Evolutionary conservation across 2,329 filamentous ascomycete genomes (phyloP).

Genomic region (Ophiosphaerella narmari): DNA sequence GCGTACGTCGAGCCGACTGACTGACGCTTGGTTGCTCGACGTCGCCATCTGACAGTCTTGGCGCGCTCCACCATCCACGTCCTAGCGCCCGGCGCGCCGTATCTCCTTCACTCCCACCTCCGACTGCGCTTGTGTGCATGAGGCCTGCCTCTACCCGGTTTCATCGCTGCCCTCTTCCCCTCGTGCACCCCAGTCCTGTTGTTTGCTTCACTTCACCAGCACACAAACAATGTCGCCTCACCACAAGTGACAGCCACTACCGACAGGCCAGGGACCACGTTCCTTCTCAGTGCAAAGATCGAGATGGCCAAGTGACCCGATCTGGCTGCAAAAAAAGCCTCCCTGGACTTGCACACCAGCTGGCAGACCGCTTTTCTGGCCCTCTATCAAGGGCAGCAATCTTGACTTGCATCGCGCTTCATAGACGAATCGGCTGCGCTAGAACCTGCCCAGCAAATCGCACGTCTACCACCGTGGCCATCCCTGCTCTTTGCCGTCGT

Average conservation of each 20-base stretch:
- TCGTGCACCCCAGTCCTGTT: slow-evolving; percentile 3
- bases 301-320: background rate
- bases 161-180: no score
- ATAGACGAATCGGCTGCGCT: slow-evolving; percentile 14
- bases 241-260: background rate
- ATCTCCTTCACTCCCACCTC: no score
- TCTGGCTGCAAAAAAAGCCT: background rate
- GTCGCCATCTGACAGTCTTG: no score
- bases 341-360: slow-evolving; percentile 5
- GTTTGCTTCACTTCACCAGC: slow-evolving; percentile 28
- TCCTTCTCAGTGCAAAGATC: background rate
- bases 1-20: no score
- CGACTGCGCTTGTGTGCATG: no score
- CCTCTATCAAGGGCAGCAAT: slow-evolving; percentile 15
- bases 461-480: slow-evolving; percentile 5
- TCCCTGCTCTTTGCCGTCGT: slow-evolving; percentile 23
- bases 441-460: slow-evolving; percentile 20
- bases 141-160: background rate
- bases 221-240: slow-evolving; percentile 20
- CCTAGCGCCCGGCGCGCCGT: no score
- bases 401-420: slow-evolving; percentile 11
- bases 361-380: slow-evolving; percentile 37
- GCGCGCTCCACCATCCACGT: no score
- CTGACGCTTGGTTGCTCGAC: no score
- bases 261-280: background rate